Conservation (phyloP, 164 flowering plant species). For the Magnolia sinica region DNA sequence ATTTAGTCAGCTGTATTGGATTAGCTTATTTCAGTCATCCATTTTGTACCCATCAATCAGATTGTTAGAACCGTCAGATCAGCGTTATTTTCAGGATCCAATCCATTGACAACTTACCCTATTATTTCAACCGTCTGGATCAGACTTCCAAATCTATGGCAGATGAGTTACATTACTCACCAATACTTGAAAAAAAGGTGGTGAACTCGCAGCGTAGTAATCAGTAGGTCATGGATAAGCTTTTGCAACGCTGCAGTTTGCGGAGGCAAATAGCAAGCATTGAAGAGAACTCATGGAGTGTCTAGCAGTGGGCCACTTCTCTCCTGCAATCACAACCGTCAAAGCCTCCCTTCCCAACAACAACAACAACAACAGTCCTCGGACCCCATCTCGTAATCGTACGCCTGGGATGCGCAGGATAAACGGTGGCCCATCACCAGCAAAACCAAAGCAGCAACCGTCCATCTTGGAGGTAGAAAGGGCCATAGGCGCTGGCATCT, state of each 20-base stretch:
- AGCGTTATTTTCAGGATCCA: too few species aligned
- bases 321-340: conserved; percentile 1
- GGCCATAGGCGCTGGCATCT: conserved; percentile 66
- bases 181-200: background rate
- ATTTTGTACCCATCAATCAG: background rate
- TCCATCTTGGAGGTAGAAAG: conserved; percentile 59
- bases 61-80: background rate
- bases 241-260: background rate
- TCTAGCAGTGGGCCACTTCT: background rate
- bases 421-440: conserved; percentile 1
- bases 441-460: conserved; percentile 24
- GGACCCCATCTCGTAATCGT: conserved; percentile 6
- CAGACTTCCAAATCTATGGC: background rate
- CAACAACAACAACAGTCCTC: background rate
- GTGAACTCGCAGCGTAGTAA: background rate
- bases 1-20: background rate
- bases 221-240: background rate
- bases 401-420: conserved; percentile 5
- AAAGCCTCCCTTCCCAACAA: conserved; percentile 20
- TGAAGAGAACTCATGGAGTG: background rate
- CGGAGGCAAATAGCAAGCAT: background rate
- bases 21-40: background rate
- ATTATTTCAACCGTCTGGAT: background rate
- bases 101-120: too few species aligned
- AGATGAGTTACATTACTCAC: background rate